phyloP scores from a whole-genome alignment of 306 rosid species.

The Castanea mollissima region DNA sequence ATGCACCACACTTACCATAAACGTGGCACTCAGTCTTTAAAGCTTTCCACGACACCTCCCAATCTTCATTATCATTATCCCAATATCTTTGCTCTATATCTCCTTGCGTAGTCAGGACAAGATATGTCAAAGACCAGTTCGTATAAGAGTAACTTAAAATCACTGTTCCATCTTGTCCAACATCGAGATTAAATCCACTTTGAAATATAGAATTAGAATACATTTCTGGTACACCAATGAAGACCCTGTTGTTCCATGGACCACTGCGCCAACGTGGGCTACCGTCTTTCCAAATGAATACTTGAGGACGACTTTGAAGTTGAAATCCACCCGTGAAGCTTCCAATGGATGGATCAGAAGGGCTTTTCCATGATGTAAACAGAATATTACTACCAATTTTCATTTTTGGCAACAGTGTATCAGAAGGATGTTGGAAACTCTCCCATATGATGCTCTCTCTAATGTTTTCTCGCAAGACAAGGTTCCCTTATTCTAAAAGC shows the following conservation, averaged over 20 bases:
- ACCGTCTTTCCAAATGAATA: conserved; percentile 28
- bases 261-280: conserved; percentile 35
- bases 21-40: conserved; percentile 6
- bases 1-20: conserved; percentile 28
- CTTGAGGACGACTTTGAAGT: conserved; percentile 7
- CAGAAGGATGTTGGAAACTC: conserved; percentile 37
- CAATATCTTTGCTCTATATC: background rate
- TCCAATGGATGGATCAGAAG: conserved; percentile 33
- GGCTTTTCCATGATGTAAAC: conserved; percentile 29
- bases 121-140: background rate
- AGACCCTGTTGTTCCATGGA: conserved; percentile 40
- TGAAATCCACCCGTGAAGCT: conserved; percentile 22
- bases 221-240: conserved; percentile 38
- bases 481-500: conserved; percentile 38
- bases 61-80: background rate
- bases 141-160: background rate
- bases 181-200: conserved; percentile 14
- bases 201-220: conserved; percentile 16
- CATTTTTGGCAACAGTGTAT: conserved; percentile 8
- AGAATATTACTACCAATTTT: background rate
- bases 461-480: conserved; percentile 13
- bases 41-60: background rate
- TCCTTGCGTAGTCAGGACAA: conserved; percentile 18
- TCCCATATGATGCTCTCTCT: conserved; percentile 25
- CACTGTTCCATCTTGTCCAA: conserved; percentile 10